Conservation (phyloP, 352 stramenopile species). For the Pythium dissimile region DNA sequence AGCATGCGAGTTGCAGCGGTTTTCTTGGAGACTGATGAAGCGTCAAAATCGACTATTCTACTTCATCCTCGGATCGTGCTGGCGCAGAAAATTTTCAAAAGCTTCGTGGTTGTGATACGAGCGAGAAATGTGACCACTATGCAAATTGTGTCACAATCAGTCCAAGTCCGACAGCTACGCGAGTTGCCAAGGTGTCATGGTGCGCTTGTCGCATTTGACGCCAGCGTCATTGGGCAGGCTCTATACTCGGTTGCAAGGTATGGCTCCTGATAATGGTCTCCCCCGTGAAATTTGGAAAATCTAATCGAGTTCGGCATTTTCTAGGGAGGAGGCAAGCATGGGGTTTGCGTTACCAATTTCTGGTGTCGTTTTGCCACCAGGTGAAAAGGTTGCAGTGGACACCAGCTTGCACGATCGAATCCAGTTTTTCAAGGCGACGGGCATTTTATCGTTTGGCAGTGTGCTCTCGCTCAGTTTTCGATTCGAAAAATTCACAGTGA, state of each 20-base stretch:
- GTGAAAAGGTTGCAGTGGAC: slow-evolving; percentile 26
- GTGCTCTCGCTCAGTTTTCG: slow-evolving; percentile 74
- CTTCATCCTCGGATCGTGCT: slow-evolving; percentile 25
- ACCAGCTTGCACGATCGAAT: slow-evolving; percentile 46
- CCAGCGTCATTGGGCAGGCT: background rate
- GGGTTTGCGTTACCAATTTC: background rate
- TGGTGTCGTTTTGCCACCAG: background rate
- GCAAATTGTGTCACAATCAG: background rate
- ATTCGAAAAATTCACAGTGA: slow-evolving; percentile 62
- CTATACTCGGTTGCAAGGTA: slow-evolving; percentile 12
- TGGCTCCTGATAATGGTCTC: background rate
- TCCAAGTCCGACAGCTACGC: background rate
- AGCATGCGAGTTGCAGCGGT: slow-evolving; percentile 18
- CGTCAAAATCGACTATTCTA: background rate
- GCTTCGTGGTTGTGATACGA: slow-evolving; percentile 39
- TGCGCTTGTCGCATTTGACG: slow-evolving; percentile 11
- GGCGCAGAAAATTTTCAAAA: slow-evolving; percentile 44
- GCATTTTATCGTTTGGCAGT: slow-evolving; percentile 48
- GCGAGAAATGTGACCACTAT: background rate
- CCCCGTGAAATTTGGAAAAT: no score
- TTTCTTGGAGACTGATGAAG: background rate
- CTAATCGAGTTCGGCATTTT: background rate
- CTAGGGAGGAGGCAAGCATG: slow-evolving; percentile 5
- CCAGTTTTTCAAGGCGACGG: slow-evolving; percentile 54
- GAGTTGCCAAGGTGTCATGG: slow-evolving; percentile 7